These are phyloP conservation scores for Crucibulum laeve DNA, from an alignment of 768 basidiomycete species.

Conservation along the genomic window DNA sequence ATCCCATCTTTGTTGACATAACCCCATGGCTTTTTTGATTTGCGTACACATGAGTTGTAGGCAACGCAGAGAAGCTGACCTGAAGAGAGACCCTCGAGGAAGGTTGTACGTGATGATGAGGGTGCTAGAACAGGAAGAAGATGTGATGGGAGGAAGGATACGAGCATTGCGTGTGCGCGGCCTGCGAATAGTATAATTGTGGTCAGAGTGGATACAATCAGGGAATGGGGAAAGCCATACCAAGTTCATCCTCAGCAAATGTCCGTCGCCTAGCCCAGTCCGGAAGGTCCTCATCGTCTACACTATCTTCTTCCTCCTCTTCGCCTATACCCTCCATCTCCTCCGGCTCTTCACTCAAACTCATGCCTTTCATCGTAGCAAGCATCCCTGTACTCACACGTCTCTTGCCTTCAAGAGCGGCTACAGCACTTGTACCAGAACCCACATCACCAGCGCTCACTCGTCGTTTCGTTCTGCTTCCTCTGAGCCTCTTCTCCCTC, in stretches of 20 bases:
- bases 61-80: slow-evolving; percentile 79
- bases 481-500: slow-evolving; percentile 40
- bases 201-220: slow-evolving; percentile 2
- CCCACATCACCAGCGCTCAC: slow-evolving; percentile 43
- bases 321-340: slow-evolving; percentile 38
- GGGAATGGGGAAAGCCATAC: slow-evolving; percentile 31
- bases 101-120: slow-evolving; percentile 26
- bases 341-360: slow-evolving; percentile 53
- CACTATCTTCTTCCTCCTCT: slow-evolving; percentile 35
- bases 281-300: slow-evolving; percentile 73
- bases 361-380: slow-evolving; percentile 44
- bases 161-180: slow-evolving; percentile 60
- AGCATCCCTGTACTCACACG: slow-evolving; percentile 61
- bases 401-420: slow-evolving; percentile 30
- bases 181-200: slow-evolving; percentile 33
- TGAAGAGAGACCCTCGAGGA: slow-evolving; percentile 59
- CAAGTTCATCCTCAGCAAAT: slow-evolving; percentile 54
- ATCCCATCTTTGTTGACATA: slow-evolving; percentile 75
- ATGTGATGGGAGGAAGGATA: slow-evolving; percentile 51
- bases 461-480: slow-evolving; percentile 40
- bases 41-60: slow-evolving; percentile 78
- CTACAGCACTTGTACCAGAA: slow-evolving; percentile 16
- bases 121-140: slow-evolving; percentile 38
- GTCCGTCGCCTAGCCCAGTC: slow-evolving; percentile 65
- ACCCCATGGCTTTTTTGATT: slow-evolving; percentile 84